Base-by-base conservation (phyloP, 2,329 filamentous ascomycete species). In the Trichoderma gracile region DNA sequence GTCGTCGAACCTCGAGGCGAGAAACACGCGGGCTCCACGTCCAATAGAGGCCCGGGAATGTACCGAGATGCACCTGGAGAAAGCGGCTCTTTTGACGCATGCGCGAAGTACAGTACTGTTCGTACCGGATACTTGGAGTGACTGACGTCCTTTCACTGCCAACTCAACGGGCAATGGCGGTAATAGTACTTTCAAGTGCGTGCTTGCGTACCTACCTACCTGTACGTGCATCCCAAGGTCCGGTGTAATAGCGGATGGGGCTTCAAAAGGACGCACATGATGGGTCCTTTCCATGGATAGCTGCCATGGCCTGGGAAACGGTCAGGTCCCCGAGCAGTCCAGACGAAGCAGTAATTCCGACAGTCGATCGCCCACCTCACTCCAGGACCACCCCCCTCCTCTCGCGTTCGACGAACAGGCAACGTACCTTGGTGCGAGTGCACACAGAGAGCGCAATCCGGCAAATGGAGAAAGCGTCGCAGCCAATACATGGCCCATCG, bases 361-460 rank as follows among this genome's bases (percentile, higher is more conserved):
- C 58, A 58, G 64, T 57, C 59, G 58, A 65, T 65, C 64, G 58
- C 64, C 55, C 40, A 38, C 45, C 38, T 52, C 46, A 47, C 46
- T 54, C 62, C 63, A 56, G 25, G 42, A 49, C 33, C 38, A 52
- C 52, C 27, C 63, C 58, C 63, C 63, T 23, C 40, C 46, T 17
- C 21, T 46, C 43, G 30, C 33, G 14, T 14, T 50, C 49, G 17
- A 47, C 57, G 42, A 30, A 61, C 45, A 47, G 40, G 57, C 38
- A 42, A 46, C 47, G 45, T 38, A n/a, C 12, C 33, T 38, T 38
- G 33, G 33, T 38, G 33, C 10, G 33, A 38, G 33, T 38, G 33
- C 33, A 38, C 10, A 14, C 33, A 40, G 21, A 49, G 17, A 21
- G 49, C 47, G 33, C 61, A 45, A 27, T 59, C 46, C 58, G 63